Evolutionary conservation across 306 rosid species (phyloP).

Genomic region (Inga leiocalycina): DNA sequence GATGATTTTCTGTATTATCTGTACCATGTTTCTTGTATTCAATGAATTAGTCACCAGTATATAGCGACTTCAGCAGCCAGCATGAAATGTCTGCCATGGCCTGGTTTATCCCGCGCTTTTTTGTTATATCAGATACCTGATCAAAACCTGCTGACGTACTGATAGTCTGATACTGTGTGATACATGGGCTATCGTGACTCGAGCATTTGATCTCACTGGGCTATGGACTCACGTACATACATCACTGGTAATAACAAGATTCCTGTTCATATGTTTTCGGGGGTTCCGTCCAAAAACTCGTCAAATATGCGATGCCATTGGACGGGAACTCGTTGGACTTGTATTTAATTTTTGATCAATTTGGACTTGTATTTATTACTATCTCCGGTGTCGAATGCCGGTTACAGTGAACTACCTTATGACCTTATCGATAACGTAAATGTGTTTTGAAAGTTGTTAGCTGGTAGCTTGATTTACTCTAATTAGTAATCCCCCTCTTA

Average conservation of each 20-base stretch:
- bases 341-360: too few relatives aligned
- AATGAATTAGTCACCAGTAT: constrained; percentile 37
- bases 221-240: neutral
- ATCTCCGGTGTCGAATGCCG: too few relatives aligned
- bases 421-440: too few relatives aligned
- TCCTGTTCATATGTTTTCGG: neutral
- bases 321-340: too few relatives aligned
- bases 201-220: neutral
- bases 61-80: constrained; percentile 32
- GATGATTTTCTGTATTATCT: constrained; percentile 57
- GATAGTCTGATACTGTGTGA: neutral
- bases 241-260: neutral
- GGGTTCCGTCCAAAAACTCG: too few relatives aligned
- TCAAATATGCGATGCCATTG: too few relatives aligned
- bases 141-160: neutral
- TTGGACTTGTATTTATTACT: too few relatives aligned
- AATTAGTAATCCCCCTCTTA: too few relatives aligned
- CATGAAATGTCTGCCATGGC: constrained; percentile 29
- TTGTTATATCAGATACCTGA: neutral
- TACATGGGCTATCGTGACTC: neutral
- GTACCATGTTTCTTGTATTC: constrained; percentile 47
- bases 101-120: constrained; percentile 13
- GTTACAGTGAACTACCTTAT: too few relatives aligned
- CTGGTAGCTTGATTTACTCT: too few relatives aligned
- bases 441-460: too few relatives aligned